Evolutionary conservation across 2,329 filamentous ascomycete genomes (phyloP).

Genomic region (Aspergillus udagawae): DNA sequence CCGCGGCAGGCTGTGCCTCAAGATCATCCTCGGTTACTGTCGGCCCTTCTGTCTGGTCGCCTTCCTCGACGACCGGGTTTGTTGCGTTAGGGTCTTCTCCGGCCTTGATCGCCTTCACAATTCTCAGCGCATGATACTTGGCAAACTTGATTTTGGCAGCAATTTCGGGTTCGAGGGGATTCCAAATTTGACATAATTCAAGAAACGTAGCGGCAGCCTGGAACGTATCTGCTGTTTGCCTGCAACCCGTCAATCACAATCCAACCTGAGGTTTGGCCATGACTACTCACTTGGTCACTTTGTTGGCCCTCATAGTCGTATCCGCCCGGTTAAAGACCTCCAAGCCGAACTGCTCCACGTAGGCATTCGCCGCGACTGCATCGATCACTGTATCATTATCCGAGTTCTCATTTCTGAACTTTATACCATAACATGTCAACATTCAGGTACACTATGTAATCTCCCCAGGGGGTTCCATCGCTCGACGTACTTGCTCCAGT

Average conservation of each 20-base stretch:
- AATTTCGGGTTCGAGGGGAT: slow-evolving; percentile 66
- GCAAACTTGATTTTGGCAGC: slow-evolving; percentile 89
- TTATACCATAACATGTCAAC: slow-evolving; percentile 12
- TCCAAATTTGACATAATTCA: slow-evolving; percentile 83
- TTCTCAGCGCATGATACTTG: slow-evolving; percentile 91
- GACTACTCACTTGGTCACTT: slow-evolving; percentile 65
- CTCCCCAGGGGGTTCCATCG: background rate
- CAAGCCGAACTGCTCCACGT: slow-evolving; percentile 89
- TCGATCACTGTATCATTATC: slow-evolving; percentile 80
- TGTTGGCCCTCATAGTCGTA: slow-evolving; percentile 74
- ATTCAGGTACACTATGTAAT: background rate
- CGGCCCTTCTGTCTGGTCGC: slow-evolving; percentile 40
- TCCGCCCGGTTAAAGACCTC: slow-evolving; percentile 85
- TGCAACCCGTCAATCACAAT: slow-evolving; percentile 31
- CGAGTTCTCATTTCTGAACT: slow-evolving; percentile 69
- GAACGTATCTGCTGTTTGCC: slow-evolving; percentile 90
- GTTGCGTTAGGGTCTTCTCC: slow-evolving; percentile 88
- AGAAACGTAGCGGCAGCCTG: slow-evolving; percentile 90
- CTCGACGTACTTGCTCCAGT: slow-evolving; percentile 64
- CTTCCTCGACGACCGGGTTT: slow-evolving; percentile 66
- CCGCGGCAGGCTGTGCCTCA: slow-evolving; percentile 51
- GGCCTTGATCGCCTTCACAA: slow-evolving; percentile 84
- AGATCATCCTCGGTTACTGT: slow-evolving; percentile 62
- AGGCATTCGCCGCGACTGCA: slow-evolving; percentile 80
- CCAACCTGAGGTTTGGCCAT: slow-evolving; percentile 3